These are phyloP conservation scores for Fusarium nurragi DNA, from an alignment of 2,329 filamentous ascomycete genomes.

Conservation along the genomic window DNA sequence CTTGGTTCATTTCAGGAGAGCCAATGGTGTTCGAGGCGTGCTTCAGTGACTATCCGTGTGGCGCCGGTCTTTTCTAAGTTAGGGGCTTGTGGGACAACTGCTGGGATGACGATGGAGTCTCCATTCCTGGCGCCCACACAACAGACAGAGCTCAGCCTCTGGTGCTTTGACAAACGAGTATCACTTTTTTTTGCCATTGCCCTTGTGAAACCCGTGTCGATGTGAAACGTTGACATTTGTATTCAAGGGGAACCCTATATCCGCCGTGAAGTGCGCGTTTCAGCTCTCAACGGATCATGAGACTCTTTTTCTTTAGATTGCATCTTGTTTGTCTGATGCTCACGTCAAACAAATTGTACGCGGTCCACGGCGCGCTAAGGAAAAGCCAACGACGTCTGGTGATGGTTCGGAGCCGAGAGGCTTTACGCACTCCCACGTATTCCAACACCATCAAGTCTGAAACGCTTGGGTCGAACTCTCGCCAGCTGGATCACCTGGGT, in stretches of 20 bases:
- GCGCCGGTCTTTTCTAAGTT: conserved; percentile 33
- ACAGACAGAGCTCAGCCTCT: background rate
- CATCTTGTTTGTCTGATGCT: conserved; percentile 11
- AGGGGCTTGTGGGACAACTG: conserved; percentile 3
- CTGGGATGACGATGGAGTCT: conserved; percentile 5
- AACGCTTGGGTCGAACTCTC: conserved; percentile 3
- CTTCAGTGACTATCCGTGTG: conserved; percentile 24
- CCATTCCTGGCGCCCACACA: conserved; percentile 3
- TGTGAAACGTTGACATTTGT: conserved; percentile 10
- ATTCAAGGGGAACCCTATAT: background rate
- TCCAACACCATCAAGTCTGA: conserved; percentile 19
- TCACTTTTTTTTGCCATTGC: background rate
- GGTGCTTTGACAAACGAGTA: conserved; percentile 8
- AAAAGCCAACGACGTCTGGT: background rate
- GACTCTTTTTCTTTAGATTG: conserved; percentile 1
- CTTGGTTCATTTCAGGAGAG: conserved; percentile 30
- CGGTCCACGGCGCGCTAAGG: conserved; percentile 5
- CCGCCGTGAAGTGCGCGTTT: background rate
- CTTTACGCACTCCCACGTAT: background rate
- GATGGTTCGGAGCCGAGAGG: background rate
- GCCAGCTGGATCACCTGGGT: background rate
- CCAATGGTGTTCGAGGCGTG: conserved; percentile 31
- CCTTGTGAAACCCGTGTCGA: conserved; percentile 13
- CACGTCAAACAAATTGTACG: conserved; percentile 8
- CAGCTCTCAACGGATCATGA: background rate